Percentiles rank a stretch among this genome's conserved stretches.
These are phyloP conservation scores for Cercospora sp. DNA, from an alignment of 2,329 filamentous ascomycete genomes.

Conservation along the genomic window DNA sequence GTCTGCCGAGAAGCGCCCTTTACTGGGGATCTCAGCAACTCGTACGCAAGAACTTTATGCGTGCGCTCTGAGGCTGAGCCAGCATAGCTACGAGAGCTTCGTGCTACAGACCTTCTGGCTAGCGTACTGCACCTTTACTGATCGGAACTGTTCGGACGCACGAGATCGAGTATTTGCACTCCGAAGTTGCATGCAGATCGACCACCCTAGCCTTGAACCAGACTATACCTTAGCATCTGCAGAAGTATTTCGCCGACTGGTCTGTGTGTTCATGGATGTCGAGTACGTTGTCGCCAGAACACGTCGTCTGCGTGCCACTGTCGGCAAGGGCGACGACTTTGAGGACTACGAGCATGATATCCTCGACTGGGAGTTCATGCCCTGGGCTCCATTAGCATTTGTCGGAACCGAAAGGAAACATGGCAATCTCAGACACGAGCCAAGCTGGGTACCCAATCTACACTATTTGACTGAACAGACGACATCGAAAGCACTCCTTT, in stretches of 20 bases:
- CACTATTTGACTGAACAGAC: background rate
- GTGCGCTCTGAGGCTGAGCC: background rate
- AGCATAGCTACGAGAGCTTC: background rate
- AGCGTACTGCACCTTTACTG: background rate
- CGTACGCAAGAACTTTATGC: background rate
- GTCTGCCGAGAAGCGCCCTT: background rate
- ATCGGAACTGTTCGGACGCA: background rate
- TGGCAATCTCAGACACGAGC: background rate
- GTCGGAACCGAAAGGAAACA: background rate
- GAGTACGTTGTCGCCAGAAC: background rate
- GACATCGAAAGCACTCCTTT: background rate
- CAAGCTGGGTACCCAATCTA: background rate
- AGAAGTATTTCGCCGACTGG: background rate
- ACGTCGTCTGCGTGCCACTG: background rate
- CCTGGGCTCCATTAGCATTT: background rate
- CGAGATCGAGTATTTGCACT: background rate
- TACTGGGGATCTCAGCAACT: background rate
- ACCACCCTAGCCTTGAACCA: background rate
- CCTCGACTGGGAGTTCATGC: background rate
- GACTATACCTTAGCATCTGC: background rate
- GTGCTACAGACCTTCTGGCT: background rate
- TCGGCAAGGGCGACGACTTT: background rate
- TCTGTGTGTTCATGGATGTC: background rate
- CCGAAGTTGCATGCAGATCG: background rate
- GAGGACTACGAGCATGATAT: background rate